A percentile compares a stretch with the other conserved stretches of the same genome.
Evolutionary conservation across 768 basidiomycete genomes (phyloP).

Genomic region (Phanerochaete carnosa): DNA sequence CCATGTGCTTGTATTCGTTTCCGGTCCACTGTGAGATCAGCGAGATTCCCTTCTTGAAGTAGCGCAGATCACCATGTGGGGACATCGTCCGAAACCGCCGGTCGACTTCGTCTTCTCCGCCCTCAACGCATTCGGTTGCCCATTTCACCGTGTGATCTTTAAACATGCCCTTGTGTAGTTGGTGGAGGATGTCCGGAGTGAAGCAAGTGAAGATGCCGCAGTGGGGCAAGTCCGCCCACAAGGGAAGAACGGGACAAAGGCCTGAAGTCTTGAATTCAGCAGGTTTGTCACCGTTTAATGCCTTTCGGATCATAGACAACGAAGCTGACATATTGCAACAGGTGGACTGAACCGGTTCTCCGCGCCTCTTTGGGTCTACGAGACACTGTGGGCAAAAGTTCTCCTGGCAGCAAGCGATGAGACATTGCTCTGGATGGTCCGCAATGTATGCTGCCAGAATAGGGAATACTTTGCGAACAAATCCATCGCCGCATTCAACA

Average conservation of each 20-base stretch:
- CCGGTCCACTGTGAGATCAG: conserved; percentile 41
- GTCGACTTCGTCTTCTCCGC: conserved; percentile 32
- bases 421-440: conserved; percentile 24
- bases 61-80: conserved; percentile 28
- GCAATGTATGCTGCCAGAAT: conserved; percentile 17
- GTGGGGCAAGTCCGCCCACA: conserved; percentile 41
- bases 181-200: conserved; percentile 44
- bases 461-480: conserved; percentile 13
- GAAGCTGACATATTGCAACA: too few relatives aligned
- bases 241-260: conserved; percentile 27
- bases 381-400: conserved; percentile 2
- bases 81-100: conserved; percentile 30
- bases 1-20: conserved; percentile 35
- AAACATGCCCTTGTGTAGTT: conserved; percentile 45
- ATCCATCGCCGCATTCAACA: conserved; percentile 14
- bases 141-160: too few relatives aligned
- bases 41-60: conserved; percentile 44
- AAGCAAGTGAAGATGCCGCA: conserved; percentile 36
- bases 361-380: not conserved
- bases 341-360: too few relatives aligned
- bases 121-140: conserved; percentile 10
- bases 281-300: not conserved
- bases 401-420: conserved; percentile 9
- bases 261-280: conserved; percentile 2
- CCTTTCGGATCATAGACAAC: too few relatives aligned